Evolutionary conservation across 2,329 filamentous ascomycete genomes (phyloP).

Genomic region (Sarocladiaceae sp.): DNA sequence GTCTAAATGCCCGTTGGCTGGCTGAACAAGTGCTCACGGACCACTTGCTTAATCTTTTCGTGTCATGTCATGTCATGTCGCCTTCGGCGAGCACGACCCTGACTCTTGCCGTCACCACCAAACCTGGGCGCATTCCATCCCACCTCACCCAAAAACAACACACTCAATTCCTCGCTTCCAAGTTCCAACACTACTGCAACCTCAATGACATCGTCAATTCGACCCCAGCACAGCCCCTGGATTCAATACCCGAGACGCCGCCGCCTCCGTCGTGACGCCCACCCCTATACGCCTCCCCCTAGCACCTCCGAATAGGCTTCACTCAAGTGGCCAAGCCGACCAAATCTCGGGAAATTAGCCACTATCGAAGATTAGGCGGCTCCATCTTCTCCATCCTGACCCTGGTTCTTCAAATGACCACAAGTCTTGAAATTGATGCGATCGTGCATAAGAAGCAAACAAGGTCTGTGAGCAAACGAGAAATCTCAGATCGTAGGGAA

Average conservation of each 20-base stretch:
- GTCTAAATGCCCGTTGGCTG: no score
- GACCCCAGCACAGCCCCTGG: slow-evolving; percentile 3
- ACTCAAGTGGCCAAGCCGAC: background rate
- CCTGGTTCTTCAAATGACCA: no score
- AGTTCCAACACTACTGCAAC: background rate
- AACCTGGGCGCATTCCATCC: slow-evolving; percentile 1
- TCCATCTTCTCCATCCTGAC: no score
- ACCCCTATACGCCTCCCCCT: background rate
- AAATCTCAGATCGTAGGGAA: no score
- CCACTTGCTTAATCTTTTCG: no score
- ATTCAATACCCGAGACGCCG: slow-evolving; percentile 8
- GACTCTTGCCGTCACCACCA: background rate
- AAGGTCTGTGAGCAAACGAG: background rate
- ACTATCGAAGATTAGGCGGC: background rate
- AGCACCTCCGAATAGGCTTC: background rate
- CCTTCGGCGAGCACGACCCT: no score
- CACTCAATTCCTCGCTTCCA: no score
- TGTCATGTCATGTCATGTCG: no score
- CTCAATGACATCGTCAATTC: background rate
- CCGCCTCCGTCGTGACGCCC: background rate
- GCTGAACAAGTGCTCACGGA: no score
- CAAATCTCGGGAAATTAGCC: slow-evolving; percentile 7
- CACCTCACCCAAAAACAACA: background rate
- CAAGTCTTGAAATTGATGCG: no score
- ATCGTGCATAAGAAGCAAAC: background rate